Conservation (phyloP, 139 green algal species). For the Klebsormidium nitens region DNA sequence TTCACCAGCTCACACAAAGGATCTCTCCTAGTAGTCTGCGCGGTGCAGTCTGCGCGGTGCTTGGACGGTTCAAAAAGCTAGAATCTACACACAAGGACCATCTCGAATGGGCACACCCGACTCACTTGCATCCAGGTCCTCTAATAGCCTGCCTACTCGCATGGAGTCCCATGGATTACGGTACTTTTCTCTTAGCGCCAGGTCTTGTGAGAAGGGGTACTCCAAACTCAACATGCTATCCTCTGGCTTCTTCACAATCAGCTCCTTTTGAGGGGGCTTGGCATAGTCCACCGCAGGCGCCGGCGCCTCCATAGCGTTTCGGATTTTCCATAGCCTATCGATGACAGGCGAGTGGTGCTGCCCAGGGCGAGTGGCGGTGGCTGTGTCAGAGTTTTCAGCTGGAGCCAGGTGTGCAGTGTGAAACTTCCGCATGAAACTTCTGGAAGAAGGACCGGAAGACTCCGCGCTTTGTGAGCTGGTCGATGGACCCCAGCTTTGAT, state of each 20-base stretch:
- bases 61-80: background rate
- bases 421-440: too few species aligned
- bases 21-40: background rate
- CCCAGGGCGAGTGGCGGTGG: constrained; percentile 12
- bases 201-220: constrained; percentile 61
- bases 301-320: background rate
- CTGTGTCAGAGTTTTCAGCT: too few species aligned
- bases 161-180: constrained; percentile 65
- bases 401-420: too few species aligned
- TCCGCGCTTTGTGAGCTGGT: too few species aligned
- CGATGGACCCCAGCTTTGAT: too few species aligned
- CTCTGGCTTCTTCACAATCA: constrained; percentile 5
- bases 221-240: constrained; percentile 1
- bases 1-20: background rate
- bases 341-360: constrained; percentile 1
- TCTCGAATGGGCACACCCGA: constrained; percentile 50
- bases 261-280: constrained; percentile 1
- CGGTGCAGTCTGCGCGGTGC: background rate
- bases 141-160: constrained; percentile 67
- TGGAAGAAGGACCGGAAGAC: too few species aligned
- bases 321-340: constrained; percentile 4
- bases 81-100: background rate
- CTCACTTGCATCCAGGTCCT: constrained; percentile 66
- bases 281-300: too few species aligned
- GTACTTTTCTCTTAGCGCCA: constrained; percentile 50